Evolutionary conservation across 495 filamentous ascomycete species (phyloP).

Genomic region (Penicillium tannophilum): DNA sequence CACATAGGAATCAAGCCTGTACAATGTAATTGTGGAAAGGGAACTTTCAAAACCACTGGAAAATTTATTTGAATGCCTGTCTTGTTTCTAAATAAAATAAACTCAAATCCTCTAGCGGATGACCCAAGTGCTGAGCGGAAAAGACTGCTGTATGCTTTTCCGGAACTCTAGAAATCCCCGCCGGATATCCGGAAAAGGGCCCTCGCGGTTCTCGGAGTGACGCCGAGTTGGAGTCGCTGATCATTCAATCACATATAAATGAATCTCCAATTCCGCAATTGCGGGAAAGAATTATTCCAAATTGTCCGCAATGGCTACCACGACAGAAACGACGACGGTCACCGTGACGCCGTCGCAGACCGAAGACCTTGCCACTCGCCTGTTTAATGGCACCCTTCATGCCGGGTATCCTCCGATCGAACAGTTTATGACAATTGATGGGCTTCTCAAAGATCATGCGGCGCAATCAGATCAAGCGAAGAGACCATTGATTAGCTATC

Average conservation of each 20-base stretch:
- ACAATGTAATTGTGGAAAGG: too few species aligned
- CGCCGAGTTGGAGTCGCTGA: not conserved
- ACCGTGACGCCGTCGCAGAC: constrained; percentile 11
- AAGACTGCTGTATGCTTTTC: not conserved
- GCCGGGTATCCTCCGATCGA: constrained; percentile 26
- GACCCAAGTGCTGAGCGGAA: not conserved
- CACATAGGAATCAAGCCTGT: too few species aligned
- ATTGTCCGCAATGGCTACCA: constrained; percentile 19
- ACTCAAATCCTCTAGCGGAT: too few species aligned
- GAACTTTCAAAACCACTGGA: too few species aligned
- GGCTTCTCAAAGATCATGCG: constrained; percentile 28
- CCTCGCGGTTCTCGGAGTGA: not conserved
- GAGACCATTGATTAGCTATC: constrained; percentile 29
- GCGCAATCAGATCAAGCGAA: constrained; percentile 21
- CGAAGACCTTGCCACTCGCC: constrained; percentile 25
- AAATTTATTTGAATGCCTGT: too few species aligned
- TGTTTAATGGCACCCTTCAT: constrained; percentile 31
- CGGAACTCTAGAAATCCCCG: not conserved
- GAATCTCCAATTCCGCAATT: not conserved
- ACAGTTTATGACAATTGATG: constrained; percentile 28
- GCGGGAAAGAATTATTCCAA: not conserved
- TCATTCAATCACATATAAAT: not conserved
- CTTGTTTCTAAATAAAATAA: too few species aligned
- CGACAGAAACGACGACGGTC: constrained; percentile 17
- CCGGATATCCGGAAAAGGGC: not conserved